phyloP scores from a whole-genome alignment of 2,329 filamentous ascomycete genomes.

The Aspergillus viridinutans region DNA sequence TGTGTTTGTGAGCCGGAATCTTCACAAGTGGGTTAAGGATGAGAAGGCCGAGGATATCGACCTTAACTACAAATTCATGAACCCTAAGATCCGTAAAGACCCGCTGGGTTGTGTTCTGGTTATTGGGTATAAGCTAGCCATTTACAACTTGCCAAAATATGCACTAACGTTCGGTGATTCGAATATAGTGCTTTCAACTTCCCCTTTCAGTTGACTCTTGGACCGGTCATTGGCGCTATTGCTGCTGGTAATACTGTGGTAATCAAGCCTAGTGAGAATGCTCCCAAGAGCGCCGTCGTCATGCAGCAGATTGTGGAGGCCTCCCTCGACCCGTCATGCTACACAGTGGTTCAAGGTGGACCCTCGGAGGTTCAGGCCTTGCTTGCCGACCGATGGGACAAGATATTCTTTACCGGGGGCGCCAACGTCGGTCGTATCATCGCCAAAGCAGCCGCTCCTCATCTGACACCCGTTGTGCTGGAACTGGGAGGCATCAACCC shows the following conservation, averaged over 20 bases:
- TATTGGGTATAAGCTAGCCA: slow-evolving; percentile 58
- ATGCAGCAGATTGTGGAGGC: slow-evolving; percentile 73
- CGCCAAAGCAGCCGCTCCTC: slow-evolving; percentile 81
- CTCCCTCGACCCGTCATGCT: slow-evolving; percentile 72
- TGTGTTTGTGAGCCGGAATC: slow-evolving; percentile 69
- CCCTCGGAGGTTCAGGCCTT: slow-evolving; percentile 76
- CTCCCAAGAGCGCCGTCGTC: slow-evolving; percentile 71
- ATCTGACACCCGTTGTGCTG: slow-evolving; percentile 79
- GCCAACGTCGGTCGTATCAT: slow-evolving; percentile 78
- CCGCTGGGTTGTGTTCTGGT: slow-evolving; percentile 78
- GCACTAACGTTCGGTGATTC: not conserved
- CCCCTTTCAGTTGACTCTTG: slow-evolving; percentile 74
- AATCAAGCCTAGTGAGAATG: slow-evolving; percentile 83
- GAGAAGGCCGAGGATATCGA: slow-evolving; percentile 69
- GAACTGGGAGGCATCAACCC: slow-evolving; percentile 92
- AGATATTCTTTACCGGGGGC: slow-evolving; percentile 94
- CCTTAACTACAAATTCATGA: slow-evolving; percentile 64
- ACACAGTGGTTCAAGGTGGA: slow-evolving; percentile 73
- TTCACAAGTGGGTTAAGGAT: slow-evolving; percentile 79
- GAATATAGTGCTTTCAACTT: slow-evolving; percentile 75
- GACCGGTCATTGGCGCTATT: slow-evolving; percentile 82
- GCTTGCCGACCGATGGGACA: slow-evolving; percentile 89
- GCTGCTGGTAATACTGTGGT: slow-evolving; percentile 85
- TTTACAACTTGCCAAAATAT: not conserved
- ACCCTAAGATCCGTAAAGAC: slow-evolving; percentile 76